These are phyloP conservation scores for Alliaria petiolata DNA, from an alignment of 345 rosid genomes.

Conservation along the genomic window DNA sequence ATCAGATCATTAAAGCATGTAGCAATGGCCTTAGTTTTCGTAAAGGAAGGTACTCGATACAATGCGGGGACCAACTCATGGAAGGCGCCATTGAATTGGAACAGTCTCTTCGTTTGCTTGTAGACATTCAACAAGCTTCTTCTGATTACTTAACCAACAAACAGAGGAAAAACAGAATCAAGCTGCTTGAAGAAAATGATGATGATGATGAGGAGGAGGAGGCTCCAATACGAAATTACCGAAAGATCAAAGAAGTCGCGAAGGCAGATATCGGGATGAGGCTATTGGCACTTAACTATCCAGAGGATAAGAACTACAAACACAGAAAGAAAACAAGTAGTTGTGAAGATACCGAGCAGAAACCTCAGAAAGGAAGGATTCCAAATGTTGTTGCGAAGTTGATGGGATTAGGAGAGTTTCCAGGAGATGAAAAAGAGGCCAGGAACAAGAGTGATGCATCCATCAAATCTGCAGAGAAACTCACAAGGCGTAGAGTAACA, in stretches of 20 bases:
- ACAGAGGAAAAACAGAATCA: slow-evolving; percentile 51
- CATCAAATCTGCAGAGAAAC: background rate
- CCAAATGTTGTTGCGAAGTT: slow-evolving; percentile 82
- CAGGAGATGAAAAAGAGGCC: slow-evolving; percentile 41
- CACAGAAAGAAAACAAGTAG: slow-evolving; percentile 24
- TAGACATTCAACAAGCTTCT: slow-evolving; percentile 69
- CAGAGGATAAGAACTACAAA: slow-evolving; percentile 32
- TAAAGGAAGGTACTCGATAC: slow-evolving; percentile 51
- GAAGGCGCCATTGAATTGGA: slow-evolving; percentile 81
- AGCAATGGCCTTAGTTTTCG: slow-evolving; percentile 60
- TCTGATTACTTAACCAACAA: slow-evolving; percentile 46
- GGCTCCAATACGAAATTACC: slow-evolving; percentile 23
- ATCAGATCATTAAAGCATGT: slow-evolving; percentile 71
- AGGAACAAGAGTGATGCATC: slow-evolving; percentile 14
- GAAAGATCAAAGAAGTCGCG: slow-evolving; percentile 37
- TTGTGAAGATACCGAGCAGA: slow-evolving; percentile 29
- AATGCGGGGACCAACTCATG: slow-evolving; percentile 67
- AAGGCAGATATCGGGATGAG: slow-evolving; percentile 48
- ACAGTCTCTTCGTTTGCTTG: slow-evolving; percentile 76
- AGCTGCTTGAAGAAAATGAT: slow-evolving; percentile 58
- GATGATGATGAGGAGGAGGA: slow-evolving; percentile 54
- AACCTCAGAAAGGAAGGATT: slow-evolving; percentile 60
- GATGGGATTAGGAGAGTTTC: slow-evolving; percentile 80
- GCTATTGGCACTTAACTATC: slow-evolving; percentile 44
- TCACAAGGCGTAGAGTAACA: slow-evolving; percentile 31